Conservation (phyloP, 306 rosid species). For the Hippophae tibetana region DNA sequence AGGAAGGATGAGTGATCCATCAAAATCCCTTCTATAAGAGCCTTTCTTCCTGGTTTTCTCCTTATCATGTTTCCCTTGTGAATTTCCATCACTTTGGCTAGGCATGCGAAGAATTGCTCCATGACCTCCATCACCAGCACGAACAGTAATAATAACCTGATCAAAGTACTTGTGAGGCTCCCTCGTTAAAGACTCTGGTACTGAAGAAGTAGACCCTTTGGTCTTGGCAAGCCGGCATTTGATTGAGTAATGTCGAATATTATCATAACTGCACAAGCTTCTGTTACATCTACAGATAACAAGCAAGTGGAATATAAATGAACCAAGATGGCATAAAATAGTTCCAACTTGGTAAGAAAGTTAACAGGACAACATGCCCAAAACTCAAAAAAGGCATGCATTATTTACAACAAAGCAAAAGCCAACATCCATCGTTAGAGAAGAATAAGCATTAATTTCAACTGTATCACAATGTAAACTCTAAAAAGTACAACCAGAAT, state of each 20-base stretch:
- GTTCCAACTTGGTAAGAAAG: background rate
- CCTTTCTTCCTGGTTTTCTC: constrained; percentile 37
- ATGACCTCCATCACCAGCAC: constrained; percentile 88
- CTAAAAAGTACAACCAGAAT: no score
- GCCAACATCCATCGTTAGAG: no score
- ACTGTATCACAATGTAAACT: no score
- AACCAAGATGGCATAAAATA: background rate
- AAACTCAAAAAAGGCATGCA: background rate
- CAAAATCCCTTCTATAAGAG: constrained; percentile 65
- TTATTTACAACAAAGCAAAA: background rate
- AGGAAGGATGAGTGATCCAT: constrained; percentile 70
- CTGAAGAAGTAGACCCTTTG: constrained; percentile 22
- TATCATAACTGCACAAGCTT: constrained; percentile 1
- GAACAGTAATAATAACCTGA: constrained; percentile 67
- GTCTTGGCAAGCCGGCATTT: constrained; percentile 28
- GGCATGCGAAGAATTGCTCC: constrained; percentile 59
- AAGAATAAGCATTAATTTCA: no score
- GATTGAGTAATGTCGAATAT: constrained; percentile 9
- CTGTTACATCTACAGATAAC: constrained; percentile 10
- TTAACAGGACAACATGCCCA: no score
- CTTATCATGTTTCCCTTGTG: constrained; percentile 33
- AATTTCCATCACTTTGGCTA: constrained; percentile 17
- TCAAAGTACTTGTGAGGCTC: constrained; percentile 89
- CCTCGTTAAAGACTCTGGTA: constrained; percentile 23
- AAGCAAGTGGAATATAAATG: background rate